Evolutionary conservation across 768 basidiomycete species (phyloP), one percentile per base, ranked within the genome.

Genomic region (Clavaria fumosa): DNA sequence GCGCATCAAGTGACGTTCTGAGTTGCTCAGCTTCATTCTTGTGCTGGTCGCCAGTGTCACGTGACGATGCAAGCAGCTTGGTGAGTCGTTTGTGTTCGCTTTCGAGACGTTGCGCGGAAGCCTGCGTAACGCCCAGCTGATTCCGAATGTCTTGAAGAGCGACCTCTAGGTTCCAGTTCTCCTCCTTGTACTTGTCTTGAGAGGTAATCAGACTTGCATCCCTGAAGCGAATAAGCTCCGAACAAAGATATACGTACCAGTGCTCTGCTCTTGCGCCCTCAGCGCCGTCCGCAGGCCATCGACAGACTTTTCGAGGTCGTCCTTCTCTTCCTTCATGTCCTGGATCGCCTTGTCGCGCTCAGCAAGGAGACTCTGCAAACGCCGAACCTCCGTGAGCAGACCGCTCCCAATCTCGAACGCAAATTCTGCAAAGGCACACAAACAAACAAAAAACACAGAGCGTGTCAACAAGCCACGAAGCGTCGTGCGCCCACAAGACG

Each of bases 121-220:
- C 57, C 44, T 84, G 76, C 1, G 73, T 67, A 34, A 82, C 77
- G 21, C 67, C 52, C 32, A 81, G 64, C 45, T 83, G 75, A 1
- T 70, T 60, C 26, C 78, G 78, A 17, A 90, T 67, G 42, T 95
- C 90, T 54, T 97, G 93, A 20, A 89, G 63, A 11, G 72, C 71
- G 34, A 96, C 89, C 62, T 97, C 93, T 40, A 96, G 75, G 52
- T 97, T 93, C 95, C 95, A 97, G 55, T 95, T 97, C 59, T 91
- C 89, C 60, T 97, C 93, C 60, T 89, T 89, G 73, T 77, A 93
- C 45, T 89, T 88, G 55, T 96, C 93, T 80, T 50, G 20, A 34
- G 39, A 42, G 24, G 27, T 24, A 35, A 44, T 34, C 41, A 44
- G 17, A 20, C 39, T 39, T 33, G 33, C 41, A 26, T 11, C 14